These are phyloP conservation scores for Mucor racemosus DNA, from an alignment of 371 early-diverging fungal genomes.

Conservation along the genomic window DNA sequence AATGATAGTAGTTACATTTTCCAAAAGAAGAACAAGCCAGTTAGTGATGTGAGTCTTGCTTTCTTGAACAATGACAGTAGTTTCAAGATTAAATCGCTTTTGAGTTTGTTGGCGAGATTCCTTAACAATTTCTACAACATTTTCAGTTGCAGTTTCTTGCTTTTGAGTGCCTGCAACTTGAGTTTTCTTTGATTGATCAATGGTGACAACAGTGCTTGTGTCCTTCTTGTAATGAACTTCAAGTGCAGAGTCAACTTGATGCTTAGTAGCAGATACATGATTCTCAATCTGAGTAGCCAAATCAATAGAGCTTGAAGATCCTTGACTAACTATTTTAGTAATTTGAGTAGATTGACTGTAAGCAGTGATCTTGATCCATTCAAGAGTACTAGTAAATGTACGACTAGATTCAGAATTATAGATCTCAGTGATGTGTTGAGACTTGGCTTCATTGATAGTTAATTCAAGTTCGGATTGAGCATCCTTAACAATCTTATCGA, in stretches of 20 bases:
- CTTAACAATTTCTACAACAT: slow-evolving; percentile 28
- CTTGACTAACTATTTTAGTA: slow-evolving; percentile 29
- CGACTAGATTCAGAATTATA: slow-evolving; percentile 20
- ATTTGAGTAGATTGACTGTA: slow-evolving; percentile 31
- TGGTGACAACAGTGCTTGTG: slow-evolving; percentile 11
- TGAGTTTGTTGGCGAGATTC: slow-evolving; percentile 39
- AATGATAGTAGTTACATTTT: slow-evolving; percentile 27
- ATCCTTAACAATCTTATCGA: slow-evolving; percentile 32
- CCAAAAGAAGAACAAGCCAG: slow-evolving; percentile 38
- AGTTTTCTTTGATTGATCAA: slow-evolving; percentile 18
- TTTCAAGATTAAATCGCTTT: slow-evolving; percentile 34
- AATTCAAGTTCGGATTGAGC: slow-evolving; percentile 33
- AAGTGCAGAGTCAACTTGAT: slow-evolving; percentile 39
- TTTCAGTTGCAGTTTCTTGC: slow-evolving; percentile 13
- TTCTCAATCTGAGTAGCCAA: slow-evolving; percentile 43
- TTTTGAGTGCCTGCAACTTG: neutral
- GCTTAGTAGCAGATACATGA: slow-evolving; percentile 30
- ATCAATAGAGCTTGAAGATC: slow-evolving; percentile 31
- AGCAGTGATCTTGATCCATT: slow-evolving; percentile 35
- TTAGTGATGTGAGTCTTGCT: slow-evolving; percentile 30
- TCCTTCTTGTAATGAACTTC: slow-evolving; percentile 29
- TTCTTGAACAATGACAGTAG: slow-evolving; percentile 37
- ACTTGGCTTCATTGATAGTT: slow-evolving; percentile 21
- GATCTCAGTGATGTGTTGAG: slow-evolving; percentile 4
- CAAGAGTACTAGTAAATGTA: slow-evolving; percentile 25